Evolutionary conservation across 352 stramenopile species (phyloP), one percentile per base, ranked within the genome.

Genomic region (Saprolegnia parasitica): DNA sequence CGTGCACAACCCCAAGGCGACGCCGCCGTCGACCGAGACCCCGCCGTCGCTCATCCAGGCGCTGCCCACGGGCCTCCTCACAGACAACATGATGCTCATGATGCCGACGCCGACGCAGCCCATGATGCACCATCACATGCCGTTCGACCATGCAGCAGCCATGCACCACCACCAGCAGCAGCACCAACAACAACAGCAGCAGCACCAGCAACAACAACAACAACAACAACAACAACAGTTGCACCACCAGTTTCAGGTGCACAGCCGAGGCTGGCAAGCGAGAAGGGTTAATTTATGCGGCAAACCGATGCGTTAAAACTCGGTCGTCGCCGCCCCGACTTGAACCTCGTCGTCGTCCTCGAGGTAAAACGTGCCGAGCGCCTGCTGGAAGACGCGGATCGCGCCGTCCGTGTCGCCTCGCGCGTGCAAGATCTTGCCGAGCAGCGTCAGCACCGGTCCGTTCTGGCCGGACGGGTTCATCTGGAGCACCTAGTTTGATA

Each of bases 381-480:
- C 63, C 26, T 91, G 80, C 55, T 83, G 83, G 71, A 95, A 95
- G 20, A 90, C 76, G 21, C 85, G 70, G 42, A 93, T 87, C 23
- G 84, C 84, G 66, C 18, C 63, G 24, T 61, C 47, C 46, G 63
- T 82, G 49, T 93, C 83, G 40, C 86, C 86, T 62, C 84, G 84
- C 2, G 86, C 77, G 65, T 95, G 83, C 52, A 95, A 71, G 45
- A 95, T 91, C 76, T 93, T 95, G 56, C 86, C 86, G 23, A 93
- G 72, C 56, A 93, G 77, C 42, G 86, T 90, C 63, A 91, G 71
- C 18, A 78, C 80, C 45, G 79, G 73, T 67, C 92, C 91, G 68
- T 82, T 92, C 39, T 83, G 79, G 3, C 73, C 70, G 5, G 65
- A 78, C 13, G 90, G 70, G 11, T 81, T 75, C 26, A 40, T 42